phyloP scores from a whole-genome alignment of 305 asterid genomes.

The Caryopteris hybrid region DNA sequence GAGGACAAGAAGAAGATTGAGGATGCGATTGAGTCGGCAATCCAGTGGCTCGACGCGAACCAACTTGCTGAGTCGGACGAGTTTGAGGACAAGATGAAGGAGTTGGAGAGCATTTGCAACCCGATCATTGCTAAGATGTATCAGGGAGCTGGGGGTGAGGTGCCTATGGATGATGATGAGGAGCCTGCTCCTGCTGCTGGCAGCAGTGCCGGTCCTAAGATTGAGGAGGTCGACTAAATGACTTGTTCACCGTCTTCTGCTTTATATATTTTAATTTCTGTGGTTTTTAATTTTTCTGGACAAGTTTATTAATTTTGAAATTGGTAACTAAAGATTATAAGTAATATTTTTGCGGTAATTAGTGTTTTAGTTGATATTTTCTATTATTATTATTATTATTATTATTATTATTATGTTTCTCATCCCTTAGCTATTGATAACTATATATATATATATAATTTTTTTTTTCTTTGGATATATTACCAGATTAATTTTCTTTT shows the following conservation, averaged over 20 bases:
- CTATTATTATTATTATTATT: no score
- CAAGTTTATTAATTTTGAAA: neutral
- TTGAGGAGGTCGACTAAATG: slow-evolving; percentile 56
- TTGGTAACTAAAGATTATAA: no score
- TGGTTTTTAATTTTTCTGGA: neutral
- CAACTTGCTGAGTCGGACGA: slow-evolving; percentile 67
- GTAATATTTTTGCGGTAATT: slow-evolving; percentile 2
- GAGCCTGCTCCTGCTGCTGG: slow-evolving; percentile 31
- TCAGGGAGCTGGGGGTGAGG: slow-evolving; percentile 56
- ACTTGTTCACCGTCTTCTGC: no score
- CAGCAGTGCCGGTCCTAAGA: slow-evolving; percentile 53
- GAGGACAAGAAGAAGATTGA: slow-evolving; percentile 74
- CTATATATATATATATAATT: no score
- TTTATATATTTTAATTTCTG: no score
- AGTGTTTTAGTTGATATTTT: neutral
- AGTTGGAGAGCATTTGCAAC: slow-evolving; percentile 66
- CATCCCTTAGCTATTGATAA: no score
- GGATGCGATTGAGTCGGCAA: slow-evolving; percentile 53
- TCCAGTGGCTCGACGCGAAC: slow-evolving; percentile 67
- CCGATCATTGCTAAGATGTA: slow-evolving; percentile 78
- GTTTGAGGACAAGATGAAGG: slow-evolving; percentile 90
- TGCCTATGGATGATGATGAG: slow-evolving; percentile 46
- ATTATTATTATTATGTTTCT: no score
- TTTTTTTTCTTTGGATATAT: no score
- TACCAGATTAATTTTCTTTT: no score